Evolutionary conservation across 2,329 filamentous ascomycete species (phyloP).

Genomic region (Alternaria ventricosa): DNA sequence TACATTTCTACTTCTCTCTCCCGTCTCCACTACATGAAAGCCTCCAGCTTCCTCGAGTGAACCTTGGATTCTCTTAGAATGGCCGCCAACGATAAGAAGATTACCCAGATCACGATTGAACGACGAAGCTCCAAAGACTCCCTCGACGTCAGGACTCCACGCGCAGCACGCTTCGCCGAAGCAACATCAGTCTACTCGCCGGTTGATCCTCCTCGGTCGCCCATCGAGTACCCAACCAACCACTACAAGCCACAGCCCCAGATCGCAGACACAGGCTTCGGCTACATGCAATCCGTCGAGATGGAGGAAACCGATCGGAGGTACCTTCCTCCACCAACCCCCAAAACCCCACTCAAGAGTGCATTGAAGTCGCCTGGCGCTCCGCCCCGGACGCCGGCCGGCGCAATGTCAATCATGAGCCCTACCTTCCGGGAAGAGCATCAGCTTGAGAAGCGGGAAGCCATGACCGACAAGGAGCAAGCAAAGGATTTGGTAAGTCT

Average conservation of each 20-base stretch:
- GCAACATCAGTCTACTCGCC: constrained; percentile 81
- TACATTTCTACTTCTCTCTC: constrained; percentile 26
- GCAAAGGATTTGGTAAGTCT: constrained; percentile 81
- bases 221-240: constrained; percentile 61
- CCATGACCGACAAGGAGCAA: constrained; percentile 82
- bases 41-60: constrained; percentile 40
- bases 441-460: constrained; percentile 82
- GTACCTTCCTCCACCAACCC: constrained; percentile 64
- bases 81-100: constrained; percentile 55
- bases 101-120: constrained; percentile 49
- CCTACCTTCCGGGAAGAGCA: constrained; percentile 92
- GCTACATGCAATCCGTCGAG: constrained; percentile 73
- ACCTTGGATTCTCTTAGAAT: constrained; percentile 50
- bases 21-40: constrained; percentile 38
- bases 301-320: constrained; percentile 59
- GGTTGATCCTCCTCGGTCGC: constrained; percentile 62
- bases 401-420: constrained; percentile 75
- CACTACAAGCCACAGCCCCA: constrained; percentile 68
- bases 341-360: constrained; percentile 84
- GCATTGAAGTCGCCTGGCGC: constrained; percentile 88
- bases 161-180: constrained; percentile 81
- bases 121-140: constrained; percentile 51
- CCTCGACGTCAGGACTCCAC: constrained; percentile 66
- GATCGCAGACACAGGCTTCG: constrained; percentile 88
- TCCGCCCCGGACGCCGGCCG: constrained; percentile 62